Evolutionary conservation across 371 early-diverging fungal species (phyloP).

Genomic region (Umbelopsis sp.): DNA sequence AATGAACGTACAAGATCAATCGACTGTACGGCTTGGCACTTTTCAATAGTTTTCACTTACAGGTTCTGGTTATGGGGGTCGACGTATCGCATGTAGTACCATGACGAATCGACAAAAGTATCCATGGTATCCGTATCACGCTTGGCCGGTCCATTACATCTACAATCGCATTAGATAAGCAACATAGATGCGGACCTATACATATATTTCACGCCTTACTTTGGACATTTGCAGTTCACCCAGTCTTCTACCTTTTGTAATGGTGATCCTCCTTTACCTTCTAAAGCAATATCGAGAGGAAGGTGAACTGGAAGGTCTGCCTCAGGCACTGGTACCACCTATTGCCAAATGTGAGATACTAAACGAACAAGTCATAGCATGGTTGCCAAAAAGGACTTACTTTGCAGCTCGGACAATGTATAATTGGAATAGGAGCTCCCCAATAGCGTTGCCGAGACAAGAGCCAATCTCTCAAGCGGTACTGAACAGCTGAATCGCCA

Average conservation of each 20-base stretch:
- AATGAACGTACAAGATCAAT: background rate
- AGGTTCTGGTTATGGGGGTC: conserved; percentile 72
- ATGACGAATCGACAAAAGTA: conserved; percentile 95
- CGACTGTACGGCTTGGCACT: background rate
- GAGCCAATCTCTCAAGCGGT: conserved; percentile 95
- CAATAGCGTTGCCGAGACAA: conserved; percentile 98
- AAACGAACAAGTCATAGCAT: background rate
- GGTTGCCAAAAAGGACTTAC: conserved; percentile 29
- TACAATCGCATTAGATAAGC: conserved; percentile 23
- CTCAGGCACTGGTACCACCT: conserved; percentile 84
- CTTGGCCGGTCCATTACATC: conserved; percentile 74
- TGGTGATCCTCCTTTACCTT: conserved; percentile 77
- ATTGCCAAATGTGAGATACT: background rate
- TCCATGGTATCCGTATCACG: conserved; percentile 96
- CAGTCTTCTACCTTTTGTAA: conserved; percentile 62
- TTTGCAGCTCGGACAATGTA: conserved; percentile 86
- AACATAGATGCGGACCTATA: background rate
- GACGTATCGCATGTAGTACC: conserved; percentile 89
- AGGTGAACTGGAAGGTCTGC: conserved; percentile 81
- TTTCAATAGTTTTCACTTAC: conserved; percentile 28
- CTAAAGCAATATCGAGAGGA: conserved; percentile 66
- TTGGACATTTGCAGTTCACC: conserved; percentile 75
- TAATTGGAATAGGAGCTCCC: conserved; percentile 99
- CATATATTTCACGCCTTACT: conserved; percentile 49
- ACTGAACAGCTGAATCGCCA: conserved; percentile 62